Evolutionary conservation across 1,139 yeast genomes (phyloP), one percentile per base, ranked within the genome.

Genomic region (Candida albicans): DNA sequence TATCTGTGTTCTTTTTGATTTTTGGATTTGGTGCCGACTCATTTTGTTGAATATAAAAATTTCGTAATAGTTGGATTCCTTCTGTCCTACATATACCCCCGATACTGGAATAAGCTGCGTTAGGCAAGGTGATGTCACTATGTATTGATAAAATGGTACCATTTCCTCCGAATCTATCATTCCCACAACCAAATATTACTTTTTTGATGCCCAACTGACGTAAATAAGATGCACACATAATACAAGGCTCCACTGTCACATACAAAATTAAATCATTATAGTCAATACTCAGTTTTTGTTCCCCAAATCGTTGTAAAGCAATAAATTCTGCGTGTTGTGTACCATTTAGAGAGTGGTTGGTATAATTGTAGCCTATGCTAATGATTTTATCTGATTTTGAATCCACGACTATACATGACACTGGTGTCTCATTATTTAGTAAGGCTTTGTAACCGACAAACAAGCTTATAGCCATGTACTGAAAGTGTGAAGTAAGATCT

Each of bases 231-330:
- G 97, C 98, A 68, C 99, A 93, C 99, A 93, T 93, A 9, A 95
- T 85, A 62, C 99, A 93, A 0, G 99, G 99, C 62, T 93, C 99
- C 1, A 93, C 98, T 0, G 98, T 89, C 22, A 93, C 99, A 62
- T 90, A 93, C 14, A 93, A 70, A 29, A 81, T 81, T 13, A 48
- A 79, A 61, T 52, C 77, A 72, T 41, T 66, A 56, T 64, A 89
- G 68, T 51, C 22, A 18, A 18, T 18, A 5, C 22, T 42, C 2
- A 42, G 15, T 11, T 37, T 36, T 6, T 40, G 36, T 14, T 32
- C 32, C 22, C 39, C 61, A 11, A 51, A 47, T 36, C 54, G 33
- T 24, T 49, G 47, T 28, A 48, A 81, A 0, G 93, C 97, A 45
- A 85, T 73, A 56, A 91, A 87, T 62, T 93, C 99, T 0, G 99